Evolutionary conservation across 805 yeast species (phyloP), one percentile per base, ranked within the genome.

Genomic region (Torulaspora gathmanii): DNA sequence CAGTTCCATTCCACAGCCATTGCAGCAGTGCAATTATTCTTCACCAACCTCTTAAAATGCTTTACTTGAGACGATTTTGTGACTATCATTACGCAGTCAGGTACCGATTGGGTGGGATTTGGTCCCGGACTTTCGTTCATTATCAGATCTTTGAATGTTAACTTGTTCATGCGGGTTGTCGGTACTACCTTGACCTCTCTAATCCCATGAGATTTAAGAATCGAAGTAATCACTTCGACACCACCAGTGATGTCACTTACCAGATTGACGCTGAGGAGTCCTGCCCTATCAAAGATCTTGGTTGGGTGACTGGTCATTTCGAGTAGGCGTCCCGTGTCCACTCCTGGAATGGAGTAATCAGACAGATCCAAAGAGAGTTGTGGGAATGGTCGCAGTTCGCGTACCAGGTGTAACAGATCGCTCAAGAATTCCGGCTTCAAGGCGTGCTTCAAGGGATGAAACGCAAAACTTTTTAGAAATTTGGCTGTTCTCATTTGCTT

Each of bases 401-500:
- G 52, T 30, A 56, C 36, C 41, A 51, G 11, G 56, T 71, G 72
- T 22, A 79, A 46, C 0, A 79, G 68, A 33, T 45, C 47, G 15
- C 41, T 65, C 2, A 82, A 47, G 47, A 79, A 82, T 3, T 65
- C 57, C 0, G 89, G 86, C 26, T 78, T 75, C 1, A 85, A 53
- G 3, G 81, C 75, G 43, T 70, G 65, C n/a, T 67, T 64, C 8
- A 71, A 47, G 0, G 78, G 74, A 38, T 72, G 79, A 33, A 70
- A 70, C 42, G 88, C 78, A 40, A 89, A 66, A 16, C 89, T 79
- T 34, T 77, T 75, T 43, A 91, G 71, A 57, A 91, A 90, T 65
- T 91, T 93, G 46, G 85, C 95, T 0, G 98, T 91, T 52, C 97
- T 71, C 55, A 85, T 60, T n/a, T 84, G 72, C 49, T 79, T 79